These are phyloP conservation scores for Sporopachydermia lactativora DNA, from an alignment of 805 yeast genomes.

Conservation along the genomic window DNA sequence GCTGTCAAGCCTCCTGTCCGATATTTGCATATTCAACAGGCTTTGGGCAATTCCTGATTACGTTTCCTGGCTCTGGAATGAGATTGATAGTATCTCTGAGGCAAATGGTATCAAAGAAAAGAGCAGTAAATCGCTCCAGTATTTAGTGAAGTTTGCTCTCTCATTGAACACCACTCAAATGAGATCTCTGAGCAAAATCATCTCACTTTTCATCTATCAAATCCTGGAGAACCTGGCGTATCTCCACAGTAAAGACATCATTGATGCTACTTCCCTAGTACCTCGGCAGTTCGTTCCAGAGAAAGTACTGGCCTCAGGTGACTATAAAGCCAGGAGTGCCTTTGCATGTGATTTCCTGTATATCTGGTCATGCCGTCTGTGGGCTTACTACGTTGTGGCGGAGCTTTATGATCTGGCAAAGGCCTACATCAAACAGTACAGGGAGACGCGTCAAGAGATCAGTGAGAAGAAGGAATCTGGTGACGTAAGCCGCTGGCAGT, in stretches of 20 bases:
- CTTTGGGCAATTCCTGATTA: conserved; percentile 18
- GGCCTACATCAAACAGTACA: neutral
- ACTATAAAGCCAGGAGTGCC: neutral
- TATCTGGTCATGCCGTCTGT: conserved; percentile 20
- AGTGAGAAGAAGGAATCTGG: neutral
- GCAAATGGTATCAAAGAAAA: neutral
- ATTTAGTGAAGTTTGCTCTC: neutral
- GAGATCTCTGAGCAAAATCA: conserved; percentile 16
- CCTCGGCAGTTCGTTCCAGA: neutral
- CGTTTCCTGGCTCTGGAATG: neutral
- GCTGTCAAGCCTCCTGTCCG: conserved; percentile 15
- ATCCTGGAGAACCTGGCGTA: conserved; percentile 27
- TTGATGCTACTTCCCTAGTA: neutral
- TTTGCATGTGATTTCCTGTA: neutral
- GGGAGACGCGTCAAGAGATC: neutral
- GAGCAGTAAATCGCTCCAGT: neutral
- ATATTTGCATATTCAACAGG: conserved; percentile 23
- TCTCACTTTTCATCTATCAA: conserved; percentile 23
- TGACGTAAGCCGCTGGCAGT: neutral
- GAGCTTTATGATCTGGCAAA: conserved; percentile 14
- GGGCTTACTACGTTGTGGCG: conserved; percentile 25
- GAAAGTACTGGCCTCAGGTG: neutral
- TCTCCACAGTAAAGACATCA: conserved; percentile 13
- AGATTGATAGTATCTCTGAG: neutral
- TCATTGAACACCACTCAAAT: neutral